These are phyloP conservation scores for Cicer arietinum DNA, from an alignment of 306 rosid species.

Conservation along the genomic window DNA sequence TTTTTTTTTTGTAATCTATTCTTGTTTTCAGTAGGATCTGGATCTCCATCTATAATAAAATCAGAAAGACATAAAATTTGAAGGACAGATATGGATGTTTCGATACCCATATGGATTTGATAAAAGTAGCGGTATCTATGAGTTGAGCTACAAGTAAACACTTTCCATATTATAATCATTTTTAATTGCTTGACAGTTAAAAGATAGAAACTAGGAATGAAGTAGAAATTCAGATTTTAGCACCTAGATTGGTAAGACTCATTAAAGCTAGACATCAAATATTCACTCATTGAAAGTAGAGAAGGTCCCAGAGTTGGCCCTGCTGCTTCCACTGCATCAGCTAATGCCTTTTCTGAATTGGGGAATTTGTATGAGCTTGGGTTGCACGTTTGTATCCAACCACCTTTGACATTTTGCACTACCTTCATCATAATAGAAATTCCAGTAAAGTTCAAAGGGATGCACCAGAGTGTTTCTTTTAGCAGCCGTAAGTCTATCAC, in stretches of 20 bases:
- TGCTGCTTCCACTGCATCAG: slow-evolving; percentile 85
- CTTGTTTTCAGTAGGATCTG: slow-evolving; percentile 13
- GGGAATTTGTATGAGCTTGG: slow-evolving; percentile 77
- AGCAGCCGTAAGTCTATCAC: slow-evolving; percentile 25
- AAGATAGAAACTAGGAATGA: slow-evolving; percentile 19
- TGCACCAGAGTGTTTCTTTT: slow-evolving; percentile 28
- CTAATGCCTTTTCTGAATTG: slow-evolving; percentile 69
- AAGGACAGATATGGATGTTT: neutral
- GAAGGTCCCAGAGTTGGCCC: slow-evolving; percentile 88
- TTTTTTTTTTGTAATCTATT: neutral
- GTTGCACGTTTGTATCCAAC: slow-evolving; percentile 76
- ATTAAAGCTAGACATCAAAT: slow-evolving; percentile 95
- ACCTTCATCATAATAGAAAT: slow-evolving; percentile 62
- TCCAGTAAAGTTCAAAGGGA: slow-evolving; percentile 39
- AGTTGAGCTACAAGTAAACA: slow-evolving; percentile 33
- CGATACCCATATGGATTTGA: slow-evolving; percentile 19
- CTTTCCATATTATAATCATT: neutral
- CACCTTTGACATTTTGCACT: slow-evolving; percentile 69
- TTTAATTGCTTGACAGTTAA: slow-evolving; percentile 34
- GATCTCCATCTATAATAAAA: slow-evolving; percentile 27
- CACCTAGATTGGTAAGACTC: slow-evolving; percentile 97
- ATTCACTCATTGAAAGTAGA: slow-evolving; percentile 90
- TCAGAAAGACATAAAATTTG: neutral
- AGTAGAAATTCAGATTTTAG: slow-evolving; percentile 41
- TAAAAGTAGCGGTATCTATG: slow-evolving; percentile 13